Evolutionary conservation across 345 rosid species (phyloP).

Genomic region (Durio zibethinus): DNA sequence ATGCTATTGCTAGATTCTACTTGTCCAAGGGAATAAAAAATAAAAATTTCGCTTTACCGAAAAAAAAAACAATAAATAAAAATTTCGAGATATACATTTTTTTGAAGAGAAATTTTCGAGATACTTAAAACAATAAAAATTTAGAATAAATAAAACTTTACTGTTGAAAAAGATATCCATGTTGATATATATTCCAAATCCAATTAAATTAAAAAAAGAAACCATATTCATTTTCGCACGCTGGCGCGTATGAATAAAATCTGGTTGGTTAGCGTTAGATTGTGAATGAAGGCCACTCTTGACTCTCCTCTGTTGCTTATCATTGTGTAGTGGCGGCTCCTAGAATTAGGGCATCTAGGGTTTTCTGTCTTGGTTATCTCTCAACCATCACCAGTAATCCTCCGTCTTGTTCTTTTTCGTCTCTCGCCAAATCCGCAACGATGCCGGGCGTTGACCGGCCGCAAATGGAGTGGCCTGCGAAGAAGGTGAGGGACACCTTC

Average conservation of each 20-base stretch:
- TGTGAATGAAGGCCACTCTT: conserved; percentile 6
- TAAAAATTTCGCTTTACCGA: too few species aligned
- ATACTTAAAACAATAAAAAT: too few species aligned
- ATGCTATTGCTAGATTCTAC: too few species aligned
- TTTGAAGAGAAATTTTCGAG: too few species aligned
- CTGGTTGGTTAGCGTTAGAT: neutral
- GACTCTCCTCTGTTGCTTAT: conserved; percentile 3
- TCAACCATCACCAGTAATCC: neutral
- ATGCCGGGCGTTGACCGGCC: conserved; percentile 11
- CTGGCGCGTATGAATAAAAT: neutral
- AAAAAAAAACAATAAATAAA: too few species aligned
- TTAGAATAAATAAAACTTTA: too few species aligned
- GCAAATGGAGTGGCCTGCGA: conserved; percentile 59
- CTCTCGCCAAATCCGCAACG: neutral
- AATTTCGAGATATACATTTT: too few species aligned
- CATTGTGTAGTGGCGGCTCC: conserved; percentile 1
- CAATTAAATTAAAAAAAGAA: too few species aligned
- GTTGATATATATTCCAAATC: too few species aligned
- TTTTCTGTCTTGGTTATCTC: neutral
- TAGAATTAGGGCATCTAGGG: neutral
- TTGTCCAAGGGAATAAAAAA: too few species aligned
- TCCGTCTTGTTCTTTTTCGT: neutral
- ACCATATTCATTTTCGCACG: neutral
- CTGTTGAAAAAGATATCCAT: too few species aligned
- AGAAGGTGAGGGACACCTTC: conserved; percentile 72